Base-by-base conservation (phyloP, 257 asterid species). In the Paulownia fortunei region DNA sequence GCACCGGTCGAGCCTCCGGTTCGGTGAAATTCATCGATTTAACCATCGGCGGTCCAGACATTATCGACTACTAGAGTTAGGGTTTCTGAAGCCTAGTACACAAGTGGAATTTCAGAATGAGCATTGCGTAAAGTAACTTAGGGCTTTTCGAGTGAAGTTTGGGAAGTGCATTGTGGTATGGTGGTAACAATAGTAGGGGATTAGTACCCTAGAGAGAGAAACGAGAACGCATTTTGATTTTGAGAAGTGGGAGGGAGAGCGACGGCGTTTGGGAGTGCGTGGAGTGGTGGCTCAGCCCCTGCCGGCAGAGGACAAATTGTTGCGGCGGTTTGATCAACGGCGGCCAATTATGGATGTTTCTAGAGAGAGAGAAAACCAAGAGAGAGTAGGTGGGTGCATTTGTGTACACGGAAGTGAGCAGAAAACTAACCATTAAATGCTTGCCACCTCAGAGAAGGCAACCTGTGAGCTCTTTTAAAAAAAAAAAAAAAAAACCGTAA, bases 1-100 rank as follows among this genome's bases (percentile, higher is more conserved):
- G 94, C 75, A 92, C 97, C 76, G 97, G 86, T n/a, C 98, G 88
- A 24, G 73, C 86, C 79, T 91, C 97, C 44, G 89, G 64, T 62
- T 88, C 91, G 55, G 85, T 73, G 46, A 82, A 78, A 82, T 81
- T 87, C 85, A 76, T 81, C 82, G 88, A 86, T 79, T 86, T 87
- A 82, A 78, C 92, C 88, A 87, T 81, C 80, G 91, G 93, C 11
- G 90, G 89, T 32, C 94, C 97, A 37, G 97, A 92, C 96, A 94
- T 94, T 85, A 76, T 78, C 72, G 65, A 82, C 36, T 62, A 73
- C 66, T 23, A 52, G 37, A 44, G 74, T 34, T 59, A 62, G 77
- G 81, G 79, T 76, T 80, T 60, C 75, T 12, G 18, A 70, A 46
- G 34, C 23, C 13, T 9, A 79, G 64, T 8, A 39, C n/a, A 26